Evolutionary conservation across 768 basidiomycete genomes (phyloP).

Genomic region (Neoboletus magnificus): DNA sequence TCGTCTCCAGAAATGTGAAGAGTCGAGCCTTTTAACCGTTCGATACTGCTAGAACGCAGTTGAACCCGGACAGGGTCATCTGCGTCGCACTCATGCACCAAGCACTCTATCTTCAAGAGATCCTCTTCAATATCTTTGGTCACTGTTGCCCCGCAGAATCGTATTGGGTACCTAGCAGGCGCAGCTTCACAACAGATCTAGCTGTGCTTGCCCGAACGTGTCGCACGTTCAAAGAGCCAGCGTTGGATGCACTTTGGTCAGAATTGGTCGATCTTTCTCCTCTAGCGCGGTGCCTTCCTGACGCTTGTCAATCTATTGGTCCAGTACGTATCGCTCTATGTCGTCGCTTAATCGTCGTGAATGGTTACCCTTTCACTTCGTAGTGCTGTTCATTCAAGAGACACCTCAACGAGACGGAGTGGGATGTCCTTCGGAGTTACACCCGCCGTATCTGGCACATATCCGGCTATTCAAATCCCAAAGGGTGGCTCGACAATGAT

Average conservation of each 20-base stretch:
- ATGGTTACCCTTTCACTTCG: background rate
- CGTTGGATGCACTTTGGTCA: constrained; percentile 6
- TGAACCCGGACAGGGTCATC: background rate
- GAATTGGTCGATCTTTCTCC: background rate
- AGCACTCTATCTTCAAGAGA: background rate
- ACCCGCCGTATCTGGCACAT: background rate
- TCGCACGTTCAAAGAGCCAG: constrained; percentile 5
- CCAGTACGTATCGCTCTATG: background rate
- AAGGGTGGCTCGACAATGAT: no score
- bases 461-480: background rate
- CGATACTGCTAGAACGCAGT: background rate
- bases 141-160: background rate
- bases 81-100: constrained; percentile 1
- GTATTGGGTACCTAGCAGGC: background rate
- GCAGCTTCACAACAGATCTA: background rate
- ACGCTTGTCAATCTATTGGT: background rate
- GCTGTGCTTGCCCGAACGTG: constrained; percentile 1
- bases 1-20: background rate
- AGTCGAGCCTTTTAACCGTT: background rate
- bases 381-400: background rate
- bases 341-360: background rate
- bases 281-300: background rate
- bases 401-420: background rate
- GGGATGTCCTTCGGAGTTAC: background rate
- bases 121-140: constrained; percentile 2